Percentiles rank a stretch among this genome's conserved stretches.
Conservation (phyloP, 768 basidiomycete species). For the Mycena pura region DNA sequence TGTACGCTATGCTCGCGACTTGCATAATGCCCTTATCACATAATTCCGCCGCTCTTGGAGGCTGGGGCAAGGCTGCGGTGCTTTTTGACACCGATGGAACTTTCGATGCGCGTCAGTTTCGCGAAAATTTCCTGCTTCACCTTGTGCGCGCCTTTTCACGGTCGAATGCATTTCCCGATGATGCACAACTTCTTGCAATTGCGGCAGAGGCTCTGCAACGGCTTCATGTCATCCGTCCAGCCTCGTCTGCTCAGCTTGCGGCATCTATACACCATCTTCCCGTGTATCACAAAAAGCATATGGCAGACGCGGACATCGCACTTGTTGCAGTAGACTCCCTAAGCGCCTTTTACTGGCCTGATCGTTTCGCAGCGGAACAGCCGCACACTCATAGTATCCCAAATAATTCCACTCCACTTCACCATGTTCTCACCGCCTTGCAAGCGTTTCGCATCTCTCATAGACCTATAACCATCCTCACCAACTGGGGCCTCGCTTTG, state of each 20-base stretch:
- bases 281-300: slow-evolving; percentile 53
- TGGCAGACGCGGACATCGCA: slow-evolving; percentile 63
- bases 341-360: slow-evolving; percentile 79
- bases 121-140: slow-evolving; percentile 56
- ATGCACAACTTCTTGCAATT: slow-evolving; percentile 37
- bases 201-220: slow-evolving; percentile 52
- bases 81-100: slow-evolving; percentile 74
- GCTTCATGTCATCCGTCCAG: slow-evolving; percentile 74
- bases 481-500: slow-evolving; percentile 65
- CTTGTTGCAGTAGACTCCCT: slow-evolving; percentile 79
- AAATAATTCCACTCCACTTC: slow-evolving; percentile 42
- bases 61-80: slow-evolving; percentile 70
- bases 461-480: slow-evolving; percentile 57
- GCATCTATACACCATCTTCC: slow-evolving; percentile 66
- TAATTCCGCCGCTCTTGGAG: slow-evolving; percentile 45
- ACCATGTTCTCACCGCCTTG: slow-evolving; percentile 56
- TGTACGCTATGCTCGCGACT: slow-evolving; percentile 66
- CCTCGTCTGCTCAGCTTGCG: slow-evolving; percentile 72
- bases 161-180: slow-evolving; percentile 25
- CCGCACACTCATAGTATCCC: slow-evolving; percentile 34
- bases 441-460: slow-evolving; percentile 55
- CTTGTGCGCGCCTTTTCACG: slow-evolving; percentile 42
- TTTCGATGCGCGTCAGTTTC: slow-evolving; percentile 65
- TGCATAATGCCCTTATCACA: slow-evolving; percentile 59
- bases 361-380: slow-evolving; percentile 70